phyloP scores from a whole-genome alignment of 2,329 filamentous ascomycete genomes.

The Trichoderma brevicompactum region DNA sequence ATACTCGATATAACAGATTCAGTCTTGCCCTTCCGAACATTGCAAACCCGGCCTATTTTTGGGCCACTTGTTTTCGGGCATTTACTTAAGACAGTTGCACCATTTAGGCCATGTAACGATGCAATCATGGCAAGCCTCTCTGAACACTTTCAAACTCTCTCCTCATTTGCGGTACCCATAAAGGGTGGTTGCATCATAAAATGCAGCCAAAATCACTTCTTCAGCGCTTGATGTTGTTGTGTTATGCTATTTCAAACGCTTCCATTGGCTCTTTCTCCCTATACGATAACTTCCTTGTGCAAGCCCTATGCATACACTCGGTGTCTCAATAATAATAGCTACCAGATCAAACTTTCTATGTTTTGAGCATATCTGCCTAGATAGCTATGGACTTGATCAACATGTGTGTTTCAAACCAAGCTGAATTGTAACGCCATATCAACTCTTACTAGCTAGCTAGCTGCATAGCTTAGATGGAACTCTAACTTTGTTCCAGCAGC shows the following conservation, averaged over 20 bases:
- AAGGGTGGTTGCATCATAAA: neutral
- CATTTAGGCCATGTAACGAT: neutral
- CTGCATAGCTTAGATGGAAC: conserved; percentile 9
- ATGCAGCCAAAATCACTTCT: neutral
- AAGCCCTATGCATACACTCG: neutral
- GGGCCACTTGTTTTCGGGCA: conserved; percentile 1
- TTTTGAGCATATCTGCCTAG: neutral
- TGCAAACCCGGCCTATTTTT: neutral
- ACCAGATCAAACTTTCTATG: neutral
- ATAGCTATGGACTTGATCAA: neutral
- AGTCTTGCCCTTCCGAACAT: neutral
- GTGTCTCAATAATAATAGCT: neutral
- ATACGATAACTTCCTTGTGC: neutral
- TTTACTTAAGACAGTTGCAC: neutral
- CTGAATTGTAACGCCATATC: neutral
- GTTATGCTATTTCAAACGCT: neutral
- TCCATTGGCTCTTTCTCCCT: neutral
- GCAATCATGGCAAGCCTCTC: neutral
- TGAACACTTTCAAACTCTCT: neutral
- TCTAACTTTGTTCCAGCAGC: conserved; percentile 1
- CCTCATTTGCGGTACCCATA: neutral
- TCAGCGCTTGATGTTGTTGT: neutral
- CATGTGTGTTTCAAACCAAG: neutral
- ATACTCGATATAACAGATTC: neutral
- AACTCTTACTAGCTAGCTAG: neutral